Evolutionary conservation across 2,329 filamentous ascomycete genomes (phyloP).

Genomic region (Thermoascus crustaceus): DNA sequence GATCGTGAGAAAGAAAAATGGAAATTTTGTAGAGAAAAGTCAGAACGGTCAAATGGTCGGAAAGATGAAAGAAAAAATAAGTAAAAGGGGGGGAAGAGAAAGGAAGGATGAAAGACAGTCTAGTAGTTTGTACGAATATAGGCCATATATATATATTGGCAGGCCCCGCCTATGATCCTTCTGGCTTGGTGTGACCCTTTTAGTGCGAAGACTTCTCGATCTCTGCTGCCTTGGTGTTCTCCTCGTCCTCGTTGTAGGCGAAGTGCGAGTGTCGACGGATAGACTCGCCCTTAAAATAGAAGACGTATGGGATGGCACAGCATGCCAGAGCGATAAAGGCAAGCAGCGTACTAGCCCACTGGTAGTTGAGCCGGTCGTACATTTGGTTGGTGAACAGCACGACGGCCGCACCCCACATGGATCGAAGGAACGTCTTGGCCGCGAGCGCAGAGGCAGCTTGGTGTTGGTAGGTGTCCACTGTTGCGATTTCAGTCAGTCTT

Average conservation of each 20-base stretch:
- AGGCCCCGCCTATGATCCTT: no score
- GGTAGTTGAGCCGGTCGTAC: conserved; percentile 62
- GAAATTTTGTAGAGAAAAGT: background rate
- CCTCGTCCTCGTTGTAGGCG: conserved; percentile 57
- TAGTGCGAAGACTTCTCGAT: conserved; percentile 4
- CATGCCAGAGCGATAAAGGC: conserved; percentile 68
- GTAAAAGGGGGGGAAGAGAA: background rate
- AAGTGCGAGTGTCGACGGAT: conserved; percentile 65
- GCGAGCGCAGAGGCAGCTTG: conserved; percentile 75
- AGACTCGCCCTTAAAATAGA: conserved; percentile 65
- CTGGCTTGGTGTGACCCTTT: no score
- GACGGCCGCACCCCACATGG: conserved; percentile 68
- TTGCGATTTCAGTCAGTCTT: conserved; percentile 9
- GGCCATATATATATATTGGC: no score
- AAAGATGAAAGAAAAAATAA: no score
- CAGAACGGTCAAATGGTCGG: background rate
- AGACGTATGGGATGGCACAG: conserved; percentile 74
- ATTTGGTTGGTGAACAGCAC: conserved; percentile 78
- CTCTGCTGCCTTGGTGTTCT: conserved; percentile 21
- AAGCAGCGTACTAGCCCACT: conserved; percentile 67
- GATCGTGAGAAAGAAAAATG: background rate
- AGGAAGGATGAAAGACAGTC: no score
- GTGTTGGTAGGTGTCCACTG: conserved; percentile 57
- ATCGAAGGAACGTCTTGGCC: conserved; percentile 71
- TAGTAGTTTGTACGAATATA: no score